These are phyloP conservation scores for Amphibolis antarctica DNA, from an alignment of 106 monocot species.

Conservation along the genomic window DNA sequence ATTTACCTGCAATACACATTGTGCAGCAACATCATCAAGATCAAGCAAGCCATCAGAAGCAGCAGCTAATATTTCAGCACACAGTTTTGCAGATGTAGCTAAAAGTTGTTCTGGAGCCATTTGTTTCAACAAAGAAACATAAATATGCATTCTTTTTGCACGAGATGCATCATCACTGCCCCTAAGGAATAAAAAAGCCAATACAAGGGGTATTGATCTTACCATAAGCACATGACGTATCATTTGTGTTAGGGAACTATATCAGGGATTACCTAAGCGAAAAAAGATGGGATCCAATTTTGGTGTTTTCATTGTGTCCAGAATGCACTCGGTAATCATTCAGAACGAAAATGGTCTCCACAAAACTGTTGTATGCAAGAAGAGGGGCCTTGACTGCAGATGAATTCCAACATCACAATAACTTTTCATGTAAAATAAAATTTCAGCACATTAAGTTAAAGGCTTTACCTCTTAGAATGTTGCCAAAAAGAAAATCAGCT, in stretches of 20 bases:
- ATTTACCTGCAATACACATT: slow-evolving; percentile 71
- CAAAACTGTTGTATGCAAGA: slow-evolving; percentile 98
- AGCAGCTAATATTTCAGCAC: slow-evolving; percentile 91
- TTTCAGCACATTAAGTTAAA: slow-evolving; percentile 5
- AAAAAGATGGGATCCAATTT: slow-evolving; percentile 42
- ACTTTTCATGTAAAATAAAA: background rate
- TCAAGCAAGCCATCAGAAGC: slow-evolving; percentile 85
- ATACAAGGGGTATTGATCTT: background rate
- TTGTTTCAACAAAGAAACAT: slow-evolving; percentile 83
- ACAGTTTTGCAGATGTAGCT: slow-evolving; percentile 93
- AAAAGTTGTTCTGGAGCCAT: slow-evolving; percentile 98
- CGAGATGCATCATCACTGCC: slow-evolving; percentile 68
- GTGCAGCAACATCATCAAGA: slow-evolving; percentile 64
- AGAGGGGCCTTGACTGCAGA: slow-evolving; percentile 88
- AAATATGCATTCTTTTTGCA: slow-evolving; percentile 80
- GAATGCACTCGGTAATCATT: slow-evolving; percentile 59
- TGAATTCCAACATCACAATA: slow-evolving; percentile 7
- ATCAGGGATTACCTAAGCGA: slow-evolving; percentile 42
- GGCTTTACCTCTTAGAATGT: slow-evolving; percentile 64
- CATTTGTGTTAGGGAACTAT: background rate
- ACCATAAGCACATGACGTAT: background rate
- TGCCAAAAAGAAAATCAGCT: slow-evolving; percentile 79
- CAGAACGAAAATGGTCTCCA: slow-evolving; percentile 87
- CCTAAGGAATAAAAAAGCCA: slow-evolving; percentile 23
- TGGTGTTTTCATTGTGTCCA: slow-evolving; percentile 31